These are phyloP conservation scores for Agaricus bisporus DNA, from an alignment of 768 basidiomycete genomes.

Conservation along the genomic window DNA sequence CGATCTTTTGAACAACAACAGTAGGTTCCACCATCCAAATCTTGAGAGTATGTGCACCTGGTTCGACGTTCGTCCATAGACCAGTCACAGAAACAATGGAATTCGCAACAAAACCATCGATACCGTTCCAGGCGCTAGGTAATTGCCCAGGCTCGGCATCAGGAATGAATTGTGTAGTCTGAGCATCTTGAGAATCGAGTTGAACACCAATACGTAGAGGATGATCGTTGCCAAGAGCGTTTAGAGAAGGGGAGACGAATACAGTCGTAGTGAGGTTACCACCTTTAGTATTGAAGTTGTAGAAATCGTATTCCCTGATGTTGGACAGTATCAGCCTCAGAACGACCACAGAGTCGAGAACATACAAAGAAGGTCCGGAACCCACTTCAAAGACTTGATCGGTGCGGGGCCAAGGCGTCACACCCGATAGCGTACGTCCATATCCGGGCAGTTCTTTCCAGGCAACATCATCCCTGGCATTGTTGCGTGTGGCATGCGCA, in stretches of 20 bases:
- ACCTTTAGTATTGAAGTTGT: slow-evolving; percentile 44
- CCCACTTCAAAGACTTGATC: slow-evolving; percentile 56
- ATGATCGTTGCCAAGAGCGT: slow-evolving; percentile 40
- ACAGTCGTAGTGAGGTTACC: slow-evolving; percentile 44
- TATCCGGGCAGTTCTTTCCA: slow-evolving; percentile 59
- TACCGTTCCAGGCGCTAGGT: slow-evolving; percentile 40
- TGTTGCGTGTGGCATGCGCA: slow-evolving; percentile 46
- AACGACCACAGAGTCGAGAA: not conserved
- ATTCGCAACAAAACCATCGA: slow-evolving; percentile 50
- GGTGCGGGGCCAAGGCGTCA: slow-evolving; percentile 52
- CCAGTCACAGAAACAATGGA: slow-evolving; percentile 36
- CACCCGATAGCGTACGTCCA: slow-evolving; percentile 52
- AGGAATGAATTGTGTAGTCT: slow-evolving; percentile 42
- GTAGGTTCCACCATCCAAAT: slow-evolving; percentile 54
- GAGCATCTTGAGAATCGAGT: slow-evolving; percentile 37
- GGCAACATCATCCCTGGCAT: slow-evolving; percentile 40
- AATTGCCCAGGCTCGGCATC: slow-evolving; percentile 35
- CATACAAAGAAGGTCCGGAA: slow-evolving; percentile 55
- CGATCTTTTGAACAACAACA: slow-evolving; percentile 55
- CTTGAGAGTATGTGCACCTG: slow-evolving; percentile 59
- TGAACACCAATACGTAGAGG: slow-evolving; percentile 48
- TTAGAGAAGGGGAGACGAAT: slow-evolving; percentile 46
- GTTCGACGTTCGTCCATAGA: slow-evolving; percentile 30
- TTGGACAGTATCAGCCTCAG: not conserved
- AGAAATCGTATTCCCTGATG: slow-evolving; percentile 59